Base-by-base conservation (phyloP, 768 basidiomycete genomes). In the Mycena metata region DNA sequence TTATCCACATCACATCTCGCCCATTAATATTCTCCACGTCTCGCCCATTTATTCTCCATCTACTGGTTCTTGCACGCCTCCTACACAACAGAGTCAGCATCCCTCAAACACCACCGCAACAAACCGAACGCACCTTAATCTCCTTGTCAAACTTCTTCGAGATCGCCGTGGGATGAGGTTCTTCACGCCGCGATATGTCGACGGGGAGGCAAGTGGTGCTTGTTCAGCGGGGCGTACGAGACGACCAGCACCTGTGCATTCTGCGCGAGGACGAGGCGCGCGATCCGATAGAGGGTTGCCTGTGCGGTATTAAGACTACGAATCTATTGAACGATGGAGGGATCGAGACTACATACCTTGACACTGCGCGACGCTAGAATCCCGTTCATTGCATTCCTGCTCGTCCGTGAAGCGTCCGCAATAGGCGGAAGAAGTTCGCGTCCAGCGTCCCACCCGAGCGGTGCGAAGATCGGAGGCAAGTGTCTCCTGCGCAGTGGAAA, bases 261-360 rank as follows among this genome's bases (percentile, higher is more conserved):
- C 77, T 92, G 89, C 2, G 79, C 79, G 33, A 98, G 80, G 70
- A 98, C 83, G 2, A 85, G 84, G 69, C 92, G n/a, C n/a, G n/a
- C n/a, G 90, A 96, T 96, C 81, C 92, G 93, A 86, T 90, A 96
- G 58, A 97, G 81, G 30, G 96, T 98, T 11, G 96, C 96, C 93
- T 98, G 78, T 9, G 2, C 9, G 30, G 30, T 6, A 30, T 30
- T 30, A 30, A 30, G 3, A 30, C 30, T 30, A n/a, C n/a, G n/a
- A n/a, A n/a, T n/a, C n/a, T n/a, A n/a, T n/a, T n/a, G 30, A 30
- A 30, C 30, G 30, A 30, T 30, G 3, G 6, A 30, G 30, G 30
- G 6, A 30, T 6, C 3, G 6, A 30, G 4, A 15, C 2, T 39
- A 39, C 39, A 15, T 11, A 39, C 39, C 39, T 39, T 4, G 39